Base-by-base conservation (phyloP, 495 filamentous ascomycete genomes). In the Pyronema omphalodes region DNA sequence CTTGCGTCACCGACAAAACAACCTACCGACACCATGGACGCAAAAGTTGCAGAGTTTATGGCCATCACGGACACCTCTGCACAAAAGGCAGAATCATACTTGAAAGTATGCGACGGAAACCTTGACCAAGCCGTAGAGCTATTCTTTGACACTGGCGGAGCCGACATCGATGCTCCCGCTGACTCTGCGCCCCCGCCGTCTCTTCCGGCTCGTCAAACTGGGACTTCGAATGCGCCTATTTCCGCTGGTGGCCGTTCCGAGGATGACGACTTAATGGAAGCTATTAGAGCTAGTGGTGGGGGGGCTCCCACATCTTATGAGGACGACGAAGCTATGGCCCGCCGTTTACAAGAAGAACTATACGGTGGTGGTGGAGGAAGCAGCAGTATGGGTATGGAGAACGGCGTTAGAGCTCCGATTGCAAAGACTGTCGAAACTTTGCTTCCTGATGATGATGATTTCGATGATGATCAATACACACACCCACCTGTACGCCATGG, bases 301-400 rank as follows among this genome's bases (percentile, higher is more conserved):
- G 52, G 54, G 18, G 55, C 57, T 17, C 41, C 53, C 9, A 57
- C 54, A 43, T 58, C 66, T 14, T 71, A 78, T 46, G 91, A 95
- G 58, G 86, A 93, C 60, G 91, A 98, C 69, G 91, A 88, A 43
- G 91, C 86, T 9, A 85, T 96, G 77, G 91, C 91, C 6, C 77
- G 85, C 59, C 77, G 85, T 41, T 65, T 98, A 44, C 93, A 96
- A 61, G 85, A 96, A 61, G 87, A 98, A 68, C 72, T 94, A 62
- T 96, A 95, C 63, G 69, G 75, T 58, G 70, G 71, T 58, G 56
- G 61, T 39, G 49, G 53, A 53, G 61, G 70, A 36, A 29, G 23
- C 23, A 29, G 23, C 23, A 29, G 23, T 29, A 46, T 36, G 7
- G 55, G 55, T 53, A 52, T 55, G 9, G 55, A 64, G 7, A 80